Percentiles rank a stretch among this genome's conserved stretches.
These are phyloP conservation scores for Suillus subluteus DNA, from an alignment of 768 basidiomycete genomes.

Conservation along the genomic window DNA sequence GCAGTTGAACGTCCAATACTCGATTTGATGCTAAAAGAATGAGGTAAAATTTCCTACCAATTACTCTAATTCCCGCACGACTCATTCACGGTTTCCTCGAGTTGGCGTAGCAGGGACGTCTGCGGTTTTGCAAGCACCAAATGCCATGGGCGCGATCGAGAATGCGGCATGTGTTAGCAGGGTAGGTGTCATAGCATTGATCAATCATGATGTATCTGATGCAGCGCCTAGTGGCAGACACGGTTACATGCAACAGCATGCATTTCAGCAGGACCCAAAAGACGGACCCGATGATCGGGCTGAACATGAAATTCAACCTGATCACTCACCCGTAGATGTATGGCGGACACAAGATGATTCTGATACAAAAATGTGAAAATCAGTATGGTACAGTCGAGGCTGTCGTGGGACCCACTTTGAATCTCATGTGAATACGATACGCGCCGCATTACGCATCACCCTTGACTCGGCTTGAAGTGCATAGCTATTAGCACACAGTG, in stretches of 20 bases:
- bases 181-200: not conserved
- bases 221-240: not conserved
- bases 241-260: not conserved
- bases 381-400: not conserved
- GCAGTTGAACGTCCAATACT: not conserved
- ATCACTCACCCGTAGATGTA: not conserved
- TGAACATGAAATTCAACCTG: not conserved
- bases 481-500: not conserved
- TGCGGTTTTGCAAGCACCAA: not conserved
- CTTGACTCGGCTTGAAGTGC: not conserved
- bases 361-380: not conserved
- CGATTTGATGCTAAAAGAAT: not conserved
- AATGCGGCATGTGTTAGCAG: not conserved
- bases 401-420: not conserved
- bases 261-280: not conserved
- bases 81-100: not conserved
- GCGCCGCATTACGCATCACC: not conserved
- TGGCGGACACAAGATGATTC: not conserved
- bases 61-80: not conserved
- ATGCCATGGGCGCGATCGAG: not conserved
- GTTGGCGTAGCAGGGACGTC: not conserved
- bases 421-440: not conserved
- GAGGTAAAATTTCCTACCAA: not conserved
- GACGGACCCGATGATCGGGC: not conserved
- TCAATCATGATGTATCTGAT: not conserved